Evolutionary conservation across 75 land plant genomes (phyloP).

Genomic region (Larix kaempferi): DNA sequence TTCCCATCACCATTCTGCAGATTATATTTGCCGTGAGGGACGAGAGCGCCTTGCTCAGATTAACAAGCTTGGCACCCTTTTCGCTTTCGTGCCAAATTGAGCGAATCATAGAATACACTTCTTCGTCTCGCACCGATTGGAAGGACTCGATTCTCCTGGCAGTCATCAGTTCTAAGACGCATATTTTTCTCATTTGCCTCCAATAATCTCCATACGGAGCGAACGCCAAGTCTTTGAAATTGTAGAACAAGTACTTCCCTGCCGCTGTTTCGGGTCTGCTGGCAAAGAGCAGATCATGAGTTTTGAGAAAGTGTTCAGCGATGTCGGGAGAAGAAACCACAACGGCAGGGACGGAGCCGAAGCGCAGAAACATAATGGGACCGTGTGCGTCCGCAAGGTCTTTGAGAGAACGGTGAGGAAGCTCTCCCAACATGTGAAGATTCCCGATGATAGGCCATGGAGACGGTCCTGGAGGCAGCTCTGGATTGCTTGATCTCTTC

Average conservation of each 20-base stretch:
- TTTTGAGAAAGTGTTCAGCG: conserved; percentile 5
- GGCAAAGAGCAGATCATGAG: conserved; percentile 10
- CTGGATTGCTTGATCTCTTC: neutral
- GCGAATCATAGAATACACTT: neutral
- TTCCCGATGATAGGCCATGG: conserved; percentile 6
- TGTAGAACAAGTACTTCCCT: neutral
- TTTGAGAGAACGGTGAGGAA: neutral
- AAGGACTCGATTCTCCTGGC: conserved; percentile 14
- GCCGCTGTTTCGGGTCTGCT: neutral
- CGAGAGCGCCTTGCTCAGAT: neutral
- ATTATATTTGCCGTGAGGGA: neutral
- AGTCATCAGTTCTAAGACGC: conserved; percentile 24
- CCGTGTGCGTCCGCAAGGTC: conserved; percentile 2
- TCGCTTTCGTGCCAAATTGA: neutral
- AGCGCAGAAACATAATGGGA: neutral
- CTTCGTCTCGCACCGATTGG: conserved; percentile 14
- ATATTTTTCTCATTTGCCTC: conserved; percentile 23
- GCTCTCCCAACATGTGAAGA: neutral
- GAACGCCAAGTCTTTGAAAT: conserved; percentile 5
- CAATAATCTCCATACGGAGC: conserved; percentile 27
- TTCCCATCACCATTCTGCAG: neutral
- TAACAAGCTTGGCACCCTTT: neutral
- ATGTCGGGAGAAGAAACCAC: conserved; percentile 1
- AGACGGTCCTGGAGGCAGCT: conserved; percentile 7
- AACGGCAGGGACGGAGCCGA: conserved; percentile 1